Percentiles rank a stretch among this genome's conserved stretches.
Conservation (phyloP, 2,329 filamentous ascomycete species). For the Botrytis byssoidea region DNA sequence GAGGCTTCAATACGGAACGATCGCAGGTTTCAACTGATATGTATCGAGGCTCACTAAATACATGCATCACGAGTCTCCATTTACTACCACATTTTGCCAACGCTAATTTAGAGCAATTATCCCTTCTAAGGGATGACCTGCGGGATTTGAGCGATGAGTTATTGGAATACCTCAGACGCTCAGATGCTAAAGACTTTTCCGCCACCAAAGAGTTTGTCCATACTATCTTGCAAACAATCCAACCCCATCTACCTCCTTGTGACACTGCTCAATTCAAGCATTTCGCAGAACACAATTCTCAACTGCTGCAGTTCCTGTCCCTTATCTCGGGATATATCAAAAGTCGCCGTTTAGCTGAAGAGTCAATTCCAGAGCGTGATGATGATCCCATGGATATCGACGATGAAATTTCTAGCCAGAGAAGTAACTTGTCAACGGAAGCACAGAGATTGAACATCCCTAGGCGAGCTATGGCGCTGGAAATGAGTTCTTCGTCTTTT, state of each 20-base stretch:
- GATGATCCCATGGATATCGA: constrained; percentile 67
- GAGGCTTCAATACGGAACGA: constrained; percentile 28
- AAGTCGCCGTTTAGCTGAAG: constrained; percentile 19
- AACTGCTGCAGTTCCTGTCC: constrained; percentile 33
- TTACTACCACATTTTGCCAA: constrained; percentile 32
- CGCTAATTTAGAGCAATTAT: constrained; percentile 24
- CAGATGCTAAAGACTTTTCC: constrained; percentile 23
- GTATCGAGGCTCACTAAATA: constrained; percentile 34
- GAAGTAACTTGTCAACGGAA: constrained; percentile 47
- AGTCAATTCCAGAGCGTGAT: constrained; percentile 30
- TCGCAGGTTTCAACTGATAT: constrained; percentile 34
- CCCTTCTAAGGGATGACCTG: constrained; percentile 27
- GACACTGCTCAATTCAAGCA: constrained; percentile 24
- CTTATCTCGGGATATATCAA: constrained; percentile 30
- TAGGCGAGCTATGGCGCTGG: constrained; percentile 41
- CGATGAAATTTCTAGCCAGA: constrained; percentile 60
- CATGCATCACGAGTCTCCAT: constrained; percentile 34
- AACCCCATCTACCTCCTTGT: constrained; percentile 35
- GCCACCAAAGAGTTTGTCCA: constrained; percentile 29
- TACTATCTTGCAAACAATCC: constrained; percentile 33
- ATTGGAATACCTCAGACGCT: constrained; percentile 27
- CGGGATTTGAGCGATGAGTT: constrained; percentile 28
- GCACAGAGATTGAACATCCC: constrained; percentile 41
- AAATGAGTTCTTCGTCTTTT: constrained; percentile 34
- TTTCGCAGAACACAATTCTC: constrained; percentile 26